These are phyloP conservation scores for Xerocomellus intermedius DNA, from an alignment of 768 basidiomycete genomes.

Conservation along the genomic window DNA sequence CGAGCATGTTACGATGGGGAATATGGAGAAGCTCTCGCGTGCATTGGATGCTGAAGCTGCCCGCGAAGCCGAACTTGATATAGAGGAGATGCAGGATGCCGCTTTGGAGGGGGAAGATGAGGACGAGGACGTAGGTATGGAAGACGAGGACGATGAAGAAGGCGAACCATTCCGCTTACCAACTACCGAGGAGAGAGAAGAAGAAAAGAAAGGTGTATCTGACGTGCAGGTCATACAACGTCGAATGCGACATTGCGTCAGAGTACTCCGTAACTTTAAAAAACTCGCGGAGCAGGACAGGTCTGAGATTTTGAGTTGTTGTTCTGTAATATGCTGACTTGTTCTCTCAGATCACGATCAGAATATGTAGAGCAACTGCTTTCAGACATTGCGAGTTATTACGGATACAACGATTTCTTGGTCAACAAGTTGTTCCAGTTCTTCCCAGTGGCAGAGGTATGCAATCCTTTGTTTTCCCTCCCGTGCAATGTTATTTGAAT, in stretches of 20 bases:
- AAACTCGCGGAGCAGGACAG: conserved; percentile 63
- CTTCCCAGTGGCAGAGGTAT: conserved; percentile 88
- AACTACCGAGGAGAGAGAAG: conserved; percentile 67
- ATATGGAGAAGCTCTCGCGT: conserved; percentile 79
- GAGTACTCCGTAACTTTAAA: conserved; percentile 71
- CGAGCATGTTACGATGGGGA: conserved; percentile 66
- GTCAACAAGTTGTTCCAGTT: conserved; percentile 92
- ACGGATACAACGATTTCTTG: conserved; percentile 96
- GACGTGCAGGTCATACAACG: conserved; percentile 75
- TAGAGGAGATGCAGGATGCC: conserved; percentile 61
- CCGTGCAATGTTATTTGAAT: not conserved
- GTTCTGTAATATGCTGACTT: conserved; percentile 5
- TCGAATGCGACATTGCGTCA: conserved; percentile 75
- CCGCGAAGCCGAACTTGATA: conserved; percentile 67
- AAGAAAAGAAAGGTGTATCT: conserved; percentile 66
- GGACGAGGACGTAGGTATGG: conserved; percentile 43
- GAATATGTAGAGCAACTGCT: conserved; percentile 90
- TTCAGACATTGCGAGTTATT: conserved; percentile 90
- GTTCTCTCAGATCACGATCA: conserved; percentile 64
- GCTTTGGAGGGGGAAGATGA: conserved; percentile 49
- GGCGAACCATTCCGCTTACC: conserved; percentile 60
- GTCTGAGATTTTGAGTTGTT: conserved; percentile 29
- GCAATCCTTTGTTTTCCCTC: conserved; percentile 16
- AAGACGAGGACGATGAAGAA: conserved; percentile 36
- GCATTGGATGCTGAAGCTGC: conserved; percentile 69